These are phyloP conservation scores for Forsythia viridissima DNA, from an alignment of 257 asterid species.

Conservation along the genomic window DNA sequence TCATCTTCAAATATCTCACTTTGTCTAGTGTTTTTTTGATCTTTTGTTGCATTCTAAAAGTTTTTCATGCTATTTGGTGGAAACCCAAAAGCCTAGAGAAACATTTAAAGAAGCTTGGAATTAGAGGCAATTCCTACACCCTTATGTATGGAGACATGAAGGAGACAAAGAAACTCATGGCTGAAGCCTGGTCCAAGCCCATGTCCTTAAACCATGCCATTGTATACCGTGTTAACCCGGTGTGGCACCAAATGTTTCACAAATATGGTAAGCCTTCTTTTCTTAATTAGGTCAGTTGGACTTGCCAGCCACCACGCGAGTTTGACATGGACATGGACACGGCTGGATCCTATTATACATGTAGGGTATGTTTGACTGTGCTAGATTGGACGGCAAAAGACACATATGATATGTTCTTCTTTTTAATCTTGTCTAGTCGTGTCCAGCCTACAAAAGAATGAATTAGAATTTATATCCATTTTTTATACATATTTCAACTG, in stretches of 20 bases:
- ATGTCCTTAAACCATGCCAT: constrained; percentile 30
- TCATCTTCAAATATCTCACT: not conserved
- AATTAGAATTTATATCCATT: not conserved
- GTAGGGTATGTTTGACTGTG: not conserved
- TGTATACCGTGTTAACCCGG: constrained; percentile 29
- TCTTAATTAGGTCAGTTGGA: no score
- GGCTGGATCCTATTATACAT: no score
- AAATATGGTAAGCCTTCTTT: constrained; percentile 22
- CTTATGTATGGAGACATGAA: constrained; percentile 24
- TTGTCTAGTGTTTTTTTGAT: not conserved
- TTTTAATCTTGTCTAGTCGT: no score
- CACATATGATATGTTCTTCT: not conserved
- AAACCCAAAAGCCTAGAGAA: constrained; percentile 31
- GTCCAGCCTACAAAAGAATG: not conserved
- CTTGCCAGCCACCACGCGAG: no score
- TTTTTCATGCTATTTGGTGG: constrained; percentile 24
- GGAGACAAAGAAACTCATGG: constrained; percentile 9
- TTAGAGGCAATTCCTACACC: constrained; percentile 32
- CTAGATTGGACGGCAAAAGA: not conserved
- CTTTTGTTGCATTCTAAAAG: not conserved
- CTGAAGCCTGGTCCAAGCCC: constrained; percentile 33
- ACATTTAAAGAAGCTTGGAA: constrained; percentile 25
- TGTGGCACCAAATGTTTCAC: constrained; percentile 27
- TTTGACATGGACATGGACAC: no score
- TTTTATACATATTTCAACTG: not conserved